These are phyloP conservation scores for Salvia hispanica DNA, from an alignment of 257 asterid species.

Conservation along the genomic window DNA sequence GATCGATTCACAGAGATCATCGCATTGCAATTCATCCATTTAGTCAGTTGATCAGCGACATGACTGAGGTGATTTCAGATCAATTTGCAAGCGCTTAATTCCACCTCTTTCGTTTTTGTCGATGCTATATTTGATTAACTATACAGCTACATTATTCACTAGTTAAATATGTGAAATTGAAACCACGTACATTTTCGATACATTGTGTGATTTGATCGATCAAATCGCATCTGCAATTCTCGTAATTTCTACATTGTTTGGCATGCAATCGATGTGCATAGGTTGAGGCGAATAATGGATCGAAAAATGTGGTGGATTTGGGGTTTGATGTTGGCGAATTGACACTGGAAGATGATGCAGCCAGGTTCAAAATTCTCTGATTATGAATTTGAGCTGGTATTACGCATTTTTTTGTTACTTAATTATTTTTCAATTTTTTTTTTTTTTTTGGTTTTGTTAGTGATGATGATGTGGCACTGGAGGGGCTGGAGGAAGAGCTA, in stretches of 20 bases:
- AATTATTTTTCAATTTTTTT: neutral
- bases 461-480: constrained; percentile 73
- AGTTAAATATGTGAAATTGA: too few relatives aligned
- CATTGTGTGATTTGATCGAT: neutral
- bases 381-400: neutral
- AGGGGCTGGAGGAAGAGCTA: constrained; percentile 77
- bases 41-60: neutral
- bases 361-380: constrained; percentile 46
- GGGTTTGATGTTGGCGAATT: constrained; percentile 76
- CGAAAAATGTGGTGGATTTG: constrained; percentile 54
- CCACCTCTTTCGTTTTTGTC: neutral
- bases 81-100: constrained; percentile 4
- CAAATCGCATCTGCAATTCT: neutral
- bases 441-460: constrained; percentile 14
- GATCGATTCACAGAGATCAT: neutral
- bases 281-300: constrained; percentile 44
- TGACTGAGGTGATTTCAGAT: constrained; percentile 20
- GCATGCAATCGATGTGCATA: constrained; percentile 14
- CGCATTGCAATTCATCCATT: neutral
- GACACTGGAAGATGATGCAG: constrained; percentile 67
- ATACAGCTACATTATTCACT: neutral
- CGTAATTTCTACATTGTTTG: neutral
- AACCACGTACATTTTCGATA: too few relatives aligned
- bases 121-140: neutral
- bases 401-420: neutral